Evolutionary conservation across 1,139 yeast species (phyloP).

Genomic region (Geotrichum bryndzae): DNA sequence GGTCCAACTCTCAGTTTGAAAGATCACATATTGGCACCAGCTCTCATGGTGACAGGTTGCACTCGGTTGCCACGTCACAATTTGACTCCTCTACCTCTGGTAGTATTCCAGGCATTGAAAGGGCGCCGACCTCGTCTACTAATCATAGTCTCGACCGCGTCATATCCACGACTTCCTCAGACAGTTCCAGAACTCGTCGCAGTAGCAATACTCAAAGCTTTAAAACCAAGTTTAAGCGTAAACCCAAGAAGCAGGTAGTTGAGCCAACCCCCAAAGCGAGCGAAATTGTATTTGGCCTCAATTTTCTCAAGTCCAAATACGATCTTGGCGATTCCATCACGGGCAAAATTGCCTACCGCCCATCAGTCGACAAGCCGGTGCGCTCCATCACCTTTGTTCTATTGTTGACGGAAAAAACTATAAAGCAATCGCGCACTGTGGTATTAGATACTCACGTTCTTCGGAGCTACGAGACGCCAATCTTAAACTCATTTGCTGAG

Average conservation of each 20-base stretch:
- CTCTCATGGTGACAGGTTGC: neutral
- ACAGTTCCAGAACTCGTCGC: neutral
- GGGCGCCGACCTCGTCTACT: neutral
- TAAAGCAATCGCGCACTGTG: neutral
- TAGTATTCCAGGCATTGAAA: neutral
- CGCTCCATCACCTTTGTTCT: neutral
- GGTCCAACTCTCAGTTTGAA: neutral
- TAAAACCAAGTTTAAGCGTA: neutral
- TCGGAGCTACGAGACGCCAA: neutral
- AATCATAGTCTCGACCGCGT: neutral
- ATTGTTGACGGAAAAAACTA: slow-evolving; percentile 1
- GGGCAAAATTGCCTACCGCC: slow-evolving; percentile 1
- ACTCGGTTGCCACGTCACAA: neutral
- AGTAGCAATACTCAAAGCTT: neutral
- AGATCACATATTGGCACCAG: neutral
- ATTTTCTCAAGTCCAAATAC: neutral
- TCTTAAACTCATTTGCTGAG: slow-evolving; percentile 1
- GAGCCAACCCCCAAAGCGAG: neutral
- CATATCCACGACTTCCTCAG: neutral
- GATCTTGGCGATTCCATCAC: slow-evolving; percentile 6
- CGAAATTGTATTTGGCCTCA: neutral
- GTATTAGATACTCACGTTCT: slow-evolving; percentile 1
- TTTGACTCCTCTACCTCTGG: neutral
- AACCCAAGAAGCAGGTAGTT: neutral
- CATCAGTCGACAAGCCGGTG: neutral